Conservation (phyloP, 208 protist genomes). For the Acanthamoeba lenticulata region DNA sequence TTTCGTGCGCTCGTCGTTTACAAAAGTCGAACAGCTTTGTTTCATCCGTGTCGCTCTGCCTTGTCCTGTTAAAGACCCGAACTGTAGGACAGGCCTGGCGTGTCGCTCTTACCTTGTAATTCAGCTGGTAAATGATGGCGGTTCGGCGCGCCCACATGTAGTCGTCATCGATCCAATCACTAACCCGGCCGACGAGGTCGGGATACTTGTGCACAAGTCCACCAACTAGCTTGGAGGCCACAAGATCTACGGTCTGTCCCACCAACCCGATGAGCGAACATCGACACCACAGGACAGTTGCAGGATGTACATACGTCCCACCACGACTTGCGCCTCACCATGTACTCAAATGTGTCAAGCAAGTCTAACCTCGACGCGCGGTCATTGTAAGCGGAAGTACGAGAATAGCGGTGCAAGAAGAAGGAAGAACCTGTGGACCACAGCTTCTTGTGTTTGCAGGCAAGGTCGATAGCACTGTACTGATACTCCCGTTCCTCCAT, state of each 20-base stretch:
- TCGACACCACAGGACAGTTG: neutral
- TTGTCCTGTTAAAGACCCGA: too few relatives aligned
- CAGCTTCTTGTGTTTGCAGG: neutral
- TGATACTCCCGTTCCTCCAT: constrained; percentile 48
- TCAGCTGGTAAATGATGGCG: constrained; percentile 28
- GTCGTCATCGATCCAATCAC: constrained; percentile 42
- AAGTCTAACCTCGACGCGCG: too few relatives aligned
- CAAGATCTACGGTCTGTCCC: constrained; percentile 31
- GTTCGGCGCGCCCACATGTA: constrained; percentile 42
- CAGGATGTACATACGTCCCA: constrained; percentile 30
- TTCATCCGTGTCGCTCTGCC: neutral
- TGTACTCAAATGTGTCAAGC: constrained; percentile 41
- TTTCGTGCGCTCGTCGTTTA: neutral
- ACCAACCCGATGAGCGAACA: neutral
- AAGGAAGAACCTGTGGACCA: neutral
- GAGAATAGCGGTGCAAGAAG: too few relatives aligned
- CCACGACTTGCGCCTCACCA: constrained; percentile 42
- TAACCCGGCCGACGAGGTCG: neutral
- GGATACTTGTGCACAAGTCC: neutral
- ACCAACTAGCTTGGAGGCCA: constrained; percentile 33
- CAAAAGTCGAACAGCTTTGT: constrained; percentile 21
- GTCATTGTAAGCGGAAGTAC: neutral
- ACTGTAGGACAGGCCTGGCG: too few relatives aligned
- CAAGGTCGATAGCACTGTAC: neutral
- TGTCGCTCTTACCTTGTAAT: constrained; percentile 45